Conservation (phyloP, 208 protist species). For the Crithidia fasciculata region DNA sequence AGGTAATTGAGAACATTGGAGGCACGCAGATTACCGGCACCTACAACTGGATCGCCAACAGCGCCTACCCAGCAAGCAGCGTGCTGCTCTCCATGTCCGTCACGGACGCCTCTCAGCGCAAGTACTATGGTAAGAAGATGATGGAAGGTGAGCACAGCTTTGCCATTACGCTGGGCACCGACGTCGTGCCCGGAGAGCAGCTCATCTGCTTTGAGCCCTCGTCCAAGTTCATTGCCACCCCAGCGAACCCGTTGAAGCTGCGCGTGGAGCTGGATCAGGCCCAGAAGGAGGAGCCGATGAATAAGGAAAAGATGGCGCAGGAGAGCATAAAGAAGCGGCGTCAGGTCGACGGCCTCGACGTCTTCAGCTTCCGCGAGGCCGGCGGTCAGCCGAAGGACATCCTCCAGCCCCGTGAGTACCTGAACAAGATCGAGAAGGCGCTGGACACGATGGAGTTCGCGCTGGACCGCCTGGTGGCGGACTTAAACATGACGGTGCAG, state of each 20-base stretch:
- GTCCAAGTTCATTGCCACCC: conserved; percentile 12
- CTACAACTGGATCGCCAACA: conserved; percentile 41
- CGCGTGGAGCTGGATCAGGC: conserved; percentile 27
- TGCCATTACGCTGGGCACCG: conserved; percentile 3
- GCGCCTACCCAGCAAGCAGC: neutral
- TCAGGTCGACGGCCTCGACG: conserved; percentile 61
- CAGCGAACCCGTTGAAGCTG: conserved; percentile 18
- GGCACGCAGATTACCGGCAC: conserved; percentile 46
- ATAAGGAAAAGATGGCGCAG: conserved; percentile 12
- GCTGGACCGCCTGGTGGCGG: conserved; percentile 15
- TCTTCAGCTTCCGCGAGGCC: conserved; percentile 69
- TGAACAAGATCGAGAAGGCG: conserved; percentile 39
- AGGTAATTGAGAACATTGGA: conserved; percentile 41
- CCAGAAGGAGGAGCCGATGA: neutral
- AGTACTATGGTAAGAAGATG: conserved; percentile 25
- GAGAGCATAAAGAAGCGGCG: conserved; percentile 17
- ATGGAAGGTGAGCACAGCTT: conserved; percentile 36
- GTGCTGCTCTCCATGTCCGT: conserved; percentile 18
- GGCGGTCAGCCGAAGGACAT: conserved; percentile 70
- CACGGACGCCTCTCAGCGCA: conserved; percentile 11
- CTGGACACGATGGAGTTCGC: conserved; percentile 24
- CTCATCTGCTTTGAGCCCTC: conserved; percentile 28
- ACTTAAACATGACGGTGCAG: conserved; percentile 11
- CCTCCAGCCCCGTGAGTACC: conserved; percentile 59
- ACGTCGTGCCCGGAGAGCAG: conserved; percentile 20